These are phyloP conservation scores for Colletotrichum somersetense DNA, from an alignment of 2,329 filamentous ascomycete genomes.

Conservation along the genomic window DNA sequence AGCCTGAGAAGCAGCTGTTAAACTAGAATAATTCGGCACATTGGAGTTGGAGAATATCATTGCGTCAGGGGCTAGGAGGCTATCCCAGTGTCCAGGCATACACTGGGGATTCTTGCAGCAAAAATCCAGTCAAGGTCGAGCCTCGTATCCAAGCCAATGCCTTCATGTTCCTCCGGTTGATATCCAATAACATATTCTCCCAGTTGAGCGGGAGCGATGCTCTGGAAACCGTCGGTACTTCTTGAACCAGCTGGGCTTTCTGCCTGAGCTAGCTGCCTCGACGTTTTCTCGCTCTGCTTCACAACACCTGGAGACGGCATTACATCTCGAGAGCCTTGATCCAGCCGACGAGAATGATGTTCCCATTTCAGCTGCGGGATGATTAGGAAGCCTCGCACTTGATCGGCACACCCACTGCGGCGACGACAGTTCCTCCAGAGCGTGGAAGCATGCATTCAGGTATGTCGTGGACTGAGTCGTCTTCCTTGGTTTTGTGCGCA, in stretches of 20 bases:
- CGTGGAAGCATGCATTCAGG: constrained; percentile 46
- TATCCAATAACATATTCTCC: no score
- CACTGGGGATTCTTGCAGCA: no score
- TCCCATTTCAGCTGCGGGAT: constrained; percentile 43
- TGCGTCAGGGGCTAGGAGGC: no score
- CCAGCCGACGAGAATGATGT: constrained; percentile 7
- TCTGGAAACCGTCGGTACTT: constrained; percentile 15
- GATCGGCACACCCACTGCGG: constrained; percentile 46
- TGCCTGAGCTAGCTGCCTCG: constrained; percentile 11
- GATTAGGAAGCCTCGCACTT: constrained; percentile 44
- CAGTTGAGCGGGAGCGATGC: background rate
- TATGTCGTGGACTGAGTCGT: constrained; percentile 32
- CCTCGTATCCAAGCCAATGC: no score
- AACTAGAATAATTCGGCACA: no score
- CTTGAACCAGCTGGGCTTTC: constrained; percentile 3
- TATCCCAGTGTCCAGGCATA: no score
- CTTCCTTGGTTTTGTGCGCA: constrained; percentile 13
- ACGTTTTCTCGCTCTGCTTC: background rate
- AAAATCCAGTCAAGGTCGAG: no score
- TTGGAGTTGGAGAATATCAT: no score
- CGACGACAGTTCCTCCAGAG: constrained; percentile 43
- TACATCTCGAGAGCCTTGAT: background rate
- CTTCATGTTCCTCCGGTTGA: no score
- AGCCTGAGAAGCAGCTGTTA: no score
- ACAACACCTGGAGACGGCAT: background rate